Conservation (phyloP, 2,329 filamentous ascomycete genomes). For the Aureobasidium leucospermi region DNA sequence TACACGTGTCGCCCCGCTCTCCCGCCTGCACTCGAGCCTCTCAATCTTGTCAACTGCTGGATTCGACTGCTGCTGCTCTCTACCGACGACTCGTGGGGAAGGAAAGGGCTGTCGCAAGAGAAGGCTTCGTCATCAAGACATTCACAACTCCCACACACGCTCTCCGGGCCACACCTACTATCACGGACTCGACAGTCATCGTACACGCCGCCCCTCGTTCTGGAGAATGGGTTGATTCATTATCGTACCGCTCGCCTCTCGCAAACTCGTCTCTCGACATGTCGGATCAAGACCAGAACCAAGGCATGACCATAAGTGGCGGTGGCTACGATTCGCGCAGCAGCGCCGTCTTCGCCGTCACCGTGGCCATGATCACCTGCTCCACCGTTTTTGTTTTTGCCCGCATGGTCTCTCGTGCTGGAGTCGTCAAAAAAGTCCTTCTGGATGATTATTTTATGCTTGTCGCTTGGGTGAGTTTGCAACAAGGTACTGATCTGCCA, state of each 20-base stretch:
- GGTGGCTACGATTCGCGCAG: conserved; percentile 19
- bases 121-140: background rate
- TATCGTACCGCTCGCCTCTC: background rate
- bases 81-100: background rate
- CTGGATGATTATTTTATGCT: conserved; percentile 79
- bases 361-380: conserved; percentile 59
- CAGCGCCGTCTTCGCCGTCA: conserved; percentile 58
- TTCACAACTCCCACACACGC: background rate
- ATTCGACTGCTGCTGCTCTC: background rate
- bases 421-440: conserved; percentile 63
- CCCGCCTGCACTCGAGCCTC: background rate
- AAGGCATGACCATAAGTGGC: conserved; percentile 2
- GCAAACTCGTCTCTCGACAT: conserved; percentile 7
- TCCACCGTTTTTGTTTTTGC: conserved; percentile 68
- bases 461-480: conserved; percentile 58
- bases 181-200: background rate
- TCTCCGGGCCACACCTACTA: background rate
- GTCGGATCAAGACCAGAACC: background rate
- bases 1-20: conserved; percentile 8
- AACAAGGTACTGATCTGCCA: background rate
- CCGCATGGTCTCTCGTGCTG: conserved; percentile 64
- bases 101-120: conserved; percentile 1
- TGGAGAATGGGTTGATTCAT: conserved; percentile 12
- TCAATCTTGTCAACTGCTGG: background rate
- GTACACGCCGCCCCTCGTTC: background rate